phyloP scores from a whole-genome alignment of 768 basidiomycete genomes.

The Suillus variegatus region DNA sequence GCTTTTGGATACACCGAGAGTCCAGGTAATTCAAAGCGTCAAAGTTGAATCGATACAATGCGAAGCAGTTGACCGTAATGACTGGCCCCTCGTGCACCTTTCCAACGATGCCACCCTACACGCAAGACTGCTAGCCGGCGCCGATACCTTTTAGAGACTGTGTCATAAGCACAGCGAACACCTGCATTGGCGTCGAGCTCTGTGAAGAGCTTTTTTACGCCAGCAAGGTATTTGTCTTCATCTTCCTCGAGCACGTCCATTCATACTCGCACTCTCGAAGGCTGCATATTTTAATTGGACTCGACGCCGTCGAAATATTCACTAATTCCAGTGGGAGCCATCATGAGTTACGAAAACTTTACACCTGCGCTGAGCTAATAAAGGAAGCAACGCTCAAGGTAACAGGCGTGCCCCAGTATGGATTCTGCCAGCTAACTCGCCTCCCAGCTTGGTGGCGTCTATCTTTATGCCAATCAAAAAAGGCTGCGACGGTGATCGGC shows the following conservation, averaged over 20 bases:
- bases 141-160: conserved; percentile 96
- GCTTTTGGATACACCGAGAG: conserved; percentile 49
- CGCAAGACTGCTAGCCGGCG: conserved; percentile 83
- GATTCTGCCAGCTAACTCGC: not conserved
- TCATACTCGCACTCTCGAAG: conserved; percentile 40
- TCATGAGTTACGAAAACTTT: conserved; percentile 96
- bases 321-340: conserved; percentile 99
- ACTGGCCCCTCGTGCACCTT: conserved; percentile 81
- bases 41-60: conserved; percentile 72
- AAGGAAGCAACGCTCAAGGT: conserved; percentile 97
- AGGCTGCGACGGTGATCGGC: conserved; percentile 96
- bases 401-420: not conserved
- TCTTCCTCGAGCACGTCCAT: not conserved
- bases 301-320: conserved; percentile 98
- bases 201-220: conserved; percentile 98
- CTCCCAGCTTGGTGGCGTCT: conserved; percentile 87
- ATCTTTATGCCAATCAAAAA: conserved; percentile 98
- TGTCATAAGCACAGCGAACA: conserved; percentile 90
- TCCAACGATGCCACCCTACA: conserved; percentile 66
- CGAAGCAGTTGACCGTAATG: conserved; percentile 42
- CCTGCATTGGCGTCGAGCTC: conserved; percentile 94
- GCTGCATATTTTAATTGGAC: conserved; percentile 96
- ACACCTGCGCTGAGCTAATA: conserved; percentile 89
- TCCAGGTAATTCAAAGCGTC: conserved; percentile 70
- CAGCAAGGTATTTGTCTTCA: conserved; percentile 65